Evolutionary conservation across 805 yeast genomes (phyloP), one percentile per base, ranked within the genome.

Genomic region (Cyberlindnera nakhonratchasimensis): DNA sequence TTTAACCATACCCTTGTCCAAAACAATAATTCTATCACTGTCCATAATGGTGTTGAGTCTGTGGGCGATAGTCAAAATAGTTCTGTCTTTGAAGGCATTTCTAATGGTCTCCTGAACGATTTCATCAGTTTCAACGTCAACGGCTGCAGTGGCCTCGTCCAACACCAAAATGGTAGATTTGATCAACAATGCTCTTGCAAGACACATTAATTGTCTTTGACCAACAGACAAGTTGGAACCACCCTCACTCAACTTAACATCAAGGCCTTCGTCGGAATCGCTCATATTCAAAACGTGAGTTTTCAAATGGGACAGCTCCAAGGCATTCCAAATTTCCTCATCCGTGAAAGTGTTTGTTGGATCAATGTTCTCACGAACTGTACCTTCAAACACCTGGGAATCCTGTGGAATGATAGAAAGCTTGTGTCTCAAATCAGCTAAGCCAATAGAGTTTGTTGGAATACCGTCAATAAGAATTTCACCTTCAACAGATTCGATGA

Each of bases 371-470:
- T 86, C 84, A 54, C 96, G 73, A 11, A 89, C 68, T 0, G 93
- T 75, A 28, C 96, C 96, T 66, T 86, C 86, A 59, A 90, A 83
- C 8, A 87, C 87, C 62, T 90, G 96, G 0, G 96, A 85, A 62
- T 89, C 97, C 63, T 89, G 96, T 2, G 97, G 97, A 51, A 89
- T 89, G 51, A 89, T 90, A 2, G 93, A 82, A 35, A 89, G 65
- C 47, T 77, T 75, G 29, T 80, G 80, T 58, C 97, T 77, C 55
- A 89, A 69, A 58, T 89, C 96, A 48, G 69, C 71, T 38, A 89
- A 69, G 4, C 96, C 96, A 43, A 89, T 75, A 21, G 69, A 57
- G 35, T 78, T 68, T 5, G 86, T 86, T 52, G 82, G 66, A 13
- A 86, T 58, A 21, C 75, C 79, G 65, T 90, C 96, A 53, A 89